phyloP scores from a whole-genome alignment of 805 yeast species.

The Priceomyces medius region DNA sequence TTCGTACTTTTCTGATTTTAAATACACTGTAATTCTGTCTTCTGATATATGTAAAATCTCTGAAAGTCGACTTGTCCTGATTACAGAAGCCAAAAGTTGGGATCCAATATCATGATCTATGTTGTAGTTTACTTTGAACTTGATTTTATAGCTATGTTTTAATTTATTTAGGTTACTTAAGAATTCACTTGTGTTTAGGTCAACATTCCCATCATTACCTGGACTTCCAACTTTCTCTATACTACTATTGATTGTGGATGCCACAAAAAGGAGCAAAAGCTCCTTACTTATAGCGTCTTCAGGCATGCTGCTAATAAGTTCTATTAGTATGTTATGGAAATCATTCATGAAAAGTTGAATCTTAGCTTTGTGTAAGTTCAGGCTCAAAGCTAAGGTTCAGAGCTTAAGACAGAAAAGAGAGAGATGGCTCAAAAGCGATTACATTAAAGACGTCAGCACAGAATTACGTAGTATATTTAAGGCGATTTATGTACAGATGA shows the following conservation, averaged over 20 bases:
- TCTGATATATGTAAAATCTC: slow-evolving; percentile 21
- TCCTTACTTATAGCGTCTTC: slow-evolving; percentile 6
- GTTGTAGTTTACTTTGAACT: slow-evolving; percentile 8
- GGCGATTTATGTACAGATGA: neutral
- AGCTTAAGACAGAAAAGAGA: no score
- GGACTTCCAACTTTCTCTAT: slow-evolving; percentile 6
- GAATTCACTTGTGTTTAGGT: slow-evolving; percentile 10
- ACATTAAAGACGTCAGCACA: neutral
- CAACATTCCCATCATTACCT: slow-evolving; percentile 7
- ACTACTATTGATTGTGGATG: slow-evolving; percentile 14
- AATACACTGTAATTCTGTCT: slow-evolving; percentile 20
- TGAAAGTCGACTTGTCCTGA: slow-evolving; percentile 14
- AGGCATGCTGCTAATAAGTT: neutral
- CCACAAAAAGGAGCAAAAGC: slow-evolving; percentile 13
- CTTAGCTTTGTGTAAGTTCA: no score
- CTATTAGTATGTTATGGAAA: neutral
- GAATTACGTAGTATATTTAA: neutral
- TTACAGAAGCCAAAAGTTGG: slow-evolving; percentile 12
- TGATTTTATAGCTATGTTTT: slow-evolving; percentile 8
- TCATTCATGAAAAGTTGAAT: neutral
- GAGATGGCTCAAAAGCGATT: no score
- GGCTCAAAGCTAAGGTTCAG: no score
- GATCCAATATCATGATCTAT: slow-evolving; percentile 5
- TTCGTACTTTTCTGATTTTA: slow-evolving; percentile 18
- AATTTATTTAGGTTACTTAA: slow-evolving; percentile 10